Percentiles rank a stretch among this genome's conserved stretches.
Evolutionary conservation across 805 yeast genomes (phyloP).

Genomic region (Kazachstania africana): DNA sequence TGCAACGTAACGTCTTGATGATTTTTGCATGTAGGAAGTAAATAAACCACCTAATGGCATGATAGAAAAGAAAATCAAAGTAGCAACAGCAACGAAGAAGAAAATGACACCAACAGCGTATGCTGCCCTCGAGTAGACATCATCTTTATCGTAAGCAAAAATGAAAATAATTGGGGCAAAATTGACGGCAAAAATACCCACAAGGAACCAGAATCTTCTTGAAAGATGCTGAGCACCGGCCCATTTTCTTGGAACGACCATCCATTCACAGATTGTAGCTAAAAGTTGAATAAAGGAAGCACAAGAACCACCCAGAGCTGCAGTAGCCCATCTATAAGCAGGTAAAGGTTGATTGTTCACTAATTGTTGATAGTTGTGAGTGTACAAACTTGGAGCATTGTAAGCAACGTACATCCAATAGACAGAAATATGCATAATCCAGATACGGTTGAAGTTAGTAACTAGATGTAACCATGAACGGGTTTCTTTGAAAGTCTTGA

Average conservation of each 20-base stretch:
- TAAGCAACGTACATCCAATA: constrained; percentile 95
- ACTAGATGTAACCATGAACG: constrained; percentile 96
- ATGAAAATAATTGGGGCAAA: constrained; percentile 81
- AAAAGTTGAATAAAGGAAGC: constrained; percentile 71
- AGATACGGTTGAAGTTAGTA: constrained; percentile 94
- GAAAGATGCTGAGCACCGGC: constrained; percentile 97
- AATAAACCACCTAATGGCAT: constrained; percentile 97
- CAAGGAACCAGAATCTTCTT: constrained; percentile 71
- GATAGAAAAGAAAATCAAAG: constrained; percentile 74
- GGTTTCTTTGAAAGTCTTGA: constrained; percentile 89
- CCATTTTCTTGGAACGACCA: constrained; percentile 95
- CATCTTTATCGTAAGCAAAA: constrained; percentile 66
- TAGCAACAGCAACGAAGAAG: constrained; percentile 78
- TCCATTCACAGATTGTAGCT: constrained; percentile 90
- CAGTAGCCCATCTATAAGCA: constrained; percentile 86
- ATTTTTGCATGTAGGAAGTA: constrained; percentile 80
- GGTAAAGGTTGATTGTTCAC: constrained; percentile 78
- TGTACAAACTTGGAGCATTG: constrained; percentile 85
- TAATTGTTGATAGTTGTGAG: constrained; percentile 74
- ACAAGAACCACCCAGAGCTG: constrained; percentile 84
- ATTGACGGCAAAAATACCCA: constrained; percentile 55
- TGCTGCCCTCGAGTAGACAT: constrained; percentile 59
- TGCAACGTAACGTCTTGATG: constrained; percentile 79
- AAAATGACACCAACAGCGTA: constrained; percentile 72
- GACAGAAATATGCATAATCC: constrained; percentile 83